Evolutionary conservation across 768 basidiomycete genomes (phyloP), one percentile per base, ranked within the genome.

Genomic region (Saitozyma sp.): DNA sequence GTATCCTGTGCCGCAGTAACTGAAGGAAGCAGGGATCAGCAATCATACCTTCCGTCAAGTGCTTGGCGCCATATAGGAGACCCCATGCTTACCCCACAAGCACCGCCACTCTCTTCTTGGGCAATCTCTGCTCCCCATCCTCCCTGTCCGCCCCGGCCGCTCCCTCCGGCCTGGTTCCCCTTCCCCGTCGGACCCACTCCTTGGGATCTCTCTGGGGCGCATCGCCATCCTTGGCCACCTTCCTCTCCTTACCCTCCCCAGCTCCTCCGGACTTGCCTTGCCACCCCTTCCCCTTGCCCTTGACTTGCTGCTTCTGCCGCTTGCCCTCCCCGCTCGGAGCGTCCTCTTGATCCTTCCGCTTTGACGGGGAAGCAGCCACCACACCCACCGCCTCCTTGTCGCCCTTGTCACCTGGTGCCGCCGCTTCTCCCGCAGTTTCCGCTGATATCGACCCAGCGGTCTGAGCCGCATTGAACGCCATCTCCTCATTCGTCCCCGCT

Each of bases 1-100:
- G 77, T 88, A 96, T 0, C 90, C 92, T 0, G 90, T 87, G 7
- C 95, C 95, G 79, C 91, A 74, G 61, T 72, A 77, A 14, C 68
- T 29, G 29, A 29, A 29, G 29, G 29, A 29, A 67, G 55, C 9
- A 41, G 3, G 40, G 2, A 29, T 55, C 54, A 55, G 54, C 54
- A 29, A 20, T 39, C 11, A 10, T 6, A 2, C 39, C 11, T 14
- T 38, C 51, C 19, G 49, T 17, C 8, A 43, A 14, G 8, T 29
- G 1, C n/a, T 54, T n/a, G 38, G 5, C 11, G 5, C 13, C n/a
- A 6, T 13, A 4, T 14, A 7, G 43, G 37, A 48, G 17, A 50
- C 37, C 17, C 17, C 38, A 2, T 10, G 62, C 64, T 52, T 50
- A 70, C 69, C 70, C 70, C 5, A 72, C 9, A 37, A 72, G 46